phyloP scores from a whole-genome alignment of 495 filamentous ascomycete species.

The Aspergillus affinis region DNA sequence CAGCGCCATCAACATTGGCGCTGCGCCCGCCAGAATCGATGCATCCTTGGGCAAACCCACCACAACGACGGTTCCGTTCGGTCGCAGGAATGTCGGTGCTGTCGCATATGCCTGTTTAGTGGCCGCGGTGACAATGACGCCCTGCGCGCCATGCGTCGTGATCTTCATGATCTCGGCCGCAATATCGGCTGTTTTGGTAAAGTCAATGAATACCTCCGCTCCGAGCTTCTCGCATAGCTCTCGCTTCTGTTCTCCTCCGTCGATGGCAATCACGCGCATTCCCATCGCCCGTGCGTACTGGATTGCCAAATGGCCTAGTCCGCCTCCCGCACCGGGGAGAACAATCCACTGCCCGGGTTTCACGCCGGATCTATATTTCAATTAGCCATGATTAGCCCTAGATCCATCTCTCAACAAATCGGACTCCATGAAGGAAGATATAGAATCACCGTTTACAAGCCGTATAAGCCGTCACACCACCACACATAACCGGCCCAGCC shows the following conservation, averaged over 20 bases:
- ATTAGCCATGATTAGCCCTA: conserved; percentile 25
- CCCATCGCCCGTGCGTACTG: conserved; percentile 31
- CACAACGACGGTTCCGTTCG: conserved; percentile 12
- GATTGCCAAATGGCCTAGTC: conserved; percentile 38
- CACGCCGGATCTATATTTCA: conserved; percentile 13
- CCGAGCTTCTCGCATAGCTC: conserved; percentile 31
- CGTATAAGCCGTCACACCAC: conserved; percentile 28
- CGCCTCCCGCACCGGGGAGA: conserved; percentile 36
- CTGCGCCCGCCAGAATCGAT: conserved; percentile 9
- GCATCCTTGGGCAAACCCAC: conserved; percentile 12
- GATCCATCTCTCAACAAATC: conserved; percentile 14
- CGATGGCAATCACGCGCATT: conserved; percentile 35
- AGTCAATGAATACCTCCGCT: conserved; percentile 33
- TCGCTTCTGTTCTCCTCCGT: conserved; percentile 31
- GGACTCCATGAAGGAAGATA: neutral
- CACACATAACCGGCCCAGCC: conserved; percentile 38
- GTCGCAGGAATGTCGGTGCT: conserved; percentile 11
- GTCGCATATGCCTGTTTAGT: conserved; percentile 7
- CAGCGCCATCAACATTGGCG: conserved; percentile 10
- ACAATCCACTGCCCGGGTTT: conserved; percentile 32
- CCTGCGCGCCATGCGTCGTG: conserved; percentile 4
- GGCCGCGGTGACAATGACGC: conserved; percentile 8
- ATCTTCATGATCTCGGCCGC: conserved; percentile 3
- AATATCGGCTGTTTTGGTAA: conserved; percentile 8
- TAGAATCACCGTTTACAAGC: conserved; percentile 1